Base-by-base conservation (phyloP, 345 rosid species). In the Gossypium herbaceum region DNA sequence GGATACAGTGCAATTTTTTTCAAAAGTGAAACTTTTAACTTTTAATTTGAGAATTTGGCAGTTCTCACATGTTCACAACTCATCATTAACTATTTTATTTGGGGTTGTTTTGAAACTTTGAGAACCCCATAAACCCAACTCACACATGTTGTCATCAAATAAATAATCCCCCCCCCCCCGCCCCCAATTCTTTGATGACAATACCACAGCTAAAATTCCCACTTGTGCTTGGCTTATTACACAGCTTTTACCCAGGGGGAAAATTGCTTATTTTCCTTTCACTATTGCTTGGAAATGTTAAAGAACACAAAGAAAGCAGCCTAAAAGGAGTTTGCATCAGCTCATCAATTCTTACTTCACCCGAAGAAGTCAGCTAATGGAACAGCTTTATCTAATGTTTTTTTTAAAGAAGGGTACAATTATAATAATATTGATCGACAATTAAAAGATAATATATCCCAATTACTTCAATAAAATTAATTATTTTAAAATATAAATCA, bases 71-170 rank as follows among this genome's bases (percentile, higher is more conserved):
- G 85, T 69, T 55, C 73, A 80, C 82, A 76, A 71, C 84, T 80
- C 77, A 82, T 72, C 43, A 50, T n/a, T 66, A 24, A 19, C 68
- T 73, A 73, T 58, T 60, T 66, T 55, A 0, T 47, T 71, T 50
- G 51, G 78, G 80, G 75, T 58, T 24, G 20, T 67, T 15, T 34
- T 47, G 65, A 64, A 63, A 65, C 55, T 54, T 17, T 13, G 59
- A 77, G 64, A 77, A 59, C 69, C 78, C 63, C 56, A 74, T 15
- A 67, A 61, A 24, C 62, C 66, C 57, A 72, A 52, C 70, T 69
- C 68, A 71, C 84, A 79, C 85, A 77, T 82, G 85, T 71, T 76
- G 77, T 84, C 82, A 78, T 57, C 24, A 12, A 73, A 79, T 9
- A 48, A 71, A 59, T 60, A 24, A 62, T 20, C 22, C 22, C 22